Conservation (phyloP, 1,284 basidiomycete species). For the Crepidotus sp. region DNA sequence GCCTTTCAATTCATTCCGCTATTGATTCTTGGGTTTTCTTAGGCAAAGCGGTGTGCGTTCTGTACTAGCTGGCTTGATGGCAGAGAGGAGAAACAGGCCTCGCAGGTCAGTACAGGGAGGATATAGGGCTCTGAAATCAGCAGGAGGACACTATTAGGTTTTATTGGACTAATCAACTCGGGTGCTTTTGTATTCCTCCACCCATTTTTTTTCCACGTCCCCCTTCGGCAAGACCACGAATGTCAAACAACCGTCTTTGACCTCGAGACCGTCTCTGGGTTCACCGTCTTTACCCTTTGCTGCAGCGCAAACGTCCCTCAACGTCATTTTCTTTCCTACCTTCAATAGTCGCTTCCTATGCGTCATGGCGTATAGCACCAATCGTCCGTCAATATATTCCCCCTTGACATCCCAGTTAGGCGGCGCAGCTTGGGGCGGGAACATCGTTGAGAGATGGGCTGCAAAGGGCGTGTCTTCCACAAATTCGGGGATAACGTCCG, state of each 20-base stretch:
- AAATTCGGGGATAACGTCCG: slow-evolving; percentile 84
- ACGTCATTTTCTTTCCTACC: slow-evolving; percentile 81
- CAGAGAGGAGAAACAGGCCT: slow-evolving; percentile 18
- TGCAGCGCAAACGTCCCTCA: slow-evolving; percentile 67
- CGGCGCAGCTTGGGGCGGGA: slow-evolving; percentile 55
- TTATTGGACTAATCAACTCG: too few species aligned
- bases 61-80: slow-evolving; percentile 24
- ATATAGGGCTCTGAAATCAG: neutral
- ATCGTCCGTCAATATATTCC: slow-evolving; percentile 62
- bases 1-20: neutral
- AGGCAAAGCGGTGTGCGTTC: slow-evolving; percentile 23
- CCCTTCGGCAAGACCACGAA: slow-evolving; percentile 85
- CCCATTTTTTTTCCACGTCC: slow-evolving; percentile 76
- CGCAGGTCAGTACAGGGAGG: neutral
- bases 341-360: slow-evolving; percentile 71
- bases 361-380: slow-evolving; percentile 84
- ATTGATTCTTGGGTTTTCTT: neutral
- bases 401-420: slow-evolving; percentile 72
- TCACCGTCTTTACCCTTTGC: slow-evolving; percentile 53
- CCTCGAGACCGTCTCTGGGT: slow-evolving; percentile 70
- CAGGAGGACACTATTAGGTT: too few species aligned
- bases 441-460: slow-evolving; percentile 75
- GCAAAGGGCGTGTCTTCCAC: slow-evolving; percentile 80
- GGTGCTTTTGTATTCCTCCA: slow-evolving; percentile 77
- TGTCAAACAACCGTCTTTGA: slow-evolving; percentile 80